Evolutionary conservation across 352 stramenopile species (phyloP), one percentile per base, ranked within the genome.

Genomic region (Sclerospora graminicola): DNA sequence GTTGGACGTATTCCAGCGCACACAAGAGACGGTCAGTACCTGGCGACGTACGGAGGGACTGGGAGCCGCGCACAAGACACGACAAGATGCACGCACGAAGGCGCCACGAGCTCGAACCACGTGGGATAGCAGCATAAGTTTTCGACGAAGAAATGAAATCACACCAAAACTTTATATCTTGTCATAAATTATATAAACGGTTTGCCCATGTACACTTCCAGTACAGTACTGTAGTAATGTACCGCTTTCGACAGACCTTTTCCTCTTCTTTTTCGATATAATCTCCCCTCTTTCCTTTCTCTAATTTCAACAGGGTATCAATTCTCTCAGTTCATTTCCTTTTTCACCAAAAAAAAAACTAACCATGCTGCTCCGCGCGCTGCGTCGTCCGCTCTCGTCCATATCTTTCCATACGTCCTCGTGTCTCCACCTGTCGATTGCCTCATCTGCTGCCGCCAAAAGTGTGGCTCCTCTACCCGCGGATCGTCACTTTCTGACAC

Each of bases 1-100:
- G n/a, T n/a, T n/a, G n/a, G n/a, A 52, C 51, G 45, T 37, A 36
- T 51, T 55, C 39, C 47, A 65, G 37, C 55, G 55, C 43, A 32
- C 29, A 26, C 21, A 34, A 6, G 48, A 60, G 28, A 50, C 45
- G 0, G 37, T 44, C 5, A 57, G 35, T 11, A 62, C 37, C 21
- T 59, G 50, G 20, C 48, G 54, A 35, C 50, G 54, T 21, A 26
- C 27, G 8, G 41, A 7, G 7, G 37, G 48, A 29, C 23, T 29
- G 16, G 14, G 21, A 4, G 37, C 34, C 8, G 47, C 28, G 13
- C 28, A 8, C 26, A 54, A 13, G 10, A 27, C 28, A 28, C 23
- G 53, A 23, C 31, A 48, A 20, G 53, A 50, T 14, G 35, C 49
- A 41, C 45, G 30, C 29, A 50, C 32, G 16, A 57, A 35, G 18